Evolutionary conservation across 371 early-diverging fungal genomes (phyloP).

Genomic region (Entomophthora muscae): DNA sequence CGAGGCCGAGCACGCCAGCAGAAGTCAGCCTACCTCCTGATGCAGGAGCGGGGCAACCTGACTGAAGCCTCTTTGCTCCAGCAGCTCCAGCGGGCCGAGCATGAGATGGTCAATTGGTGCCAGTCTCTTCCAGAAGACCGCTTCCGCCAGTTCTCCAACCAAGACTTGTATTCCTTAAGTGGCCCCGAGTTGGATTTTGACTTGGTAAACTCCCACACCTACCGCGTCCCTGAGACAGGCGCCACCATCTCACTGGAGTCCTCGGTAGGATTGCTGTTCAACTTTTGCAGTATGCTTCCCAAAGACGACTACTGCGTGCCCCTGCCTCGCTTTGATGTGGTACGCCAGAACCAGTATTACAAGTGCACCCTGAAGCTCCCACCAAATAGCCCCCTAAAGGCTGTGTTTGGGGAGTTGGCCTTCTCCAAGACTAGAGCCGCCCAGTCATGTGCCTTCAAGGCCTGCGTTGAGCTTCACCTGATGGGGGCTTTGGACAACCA

Average conservation of each 20-base stretch:
- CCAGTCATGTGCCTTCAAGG: slow-evolving; percentile 47
- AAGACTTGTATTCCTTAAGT: slow-evolving; percentile 14
- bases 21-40: slow-evolving; percentile 52
- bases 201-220: slow-evolving; percentile 13
- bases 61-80: slow-evolving; percentile 19
- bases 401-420: slow-evolving; percentile 30
- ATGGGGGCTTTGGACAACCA: slow-evolving; percentile 53
- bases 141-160: slow-evolving; percentile 10
- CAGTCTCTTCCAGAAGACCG: slow-evolving; percentile 24
- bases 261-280: slow-evolving; percentile 33
- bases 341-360: slow-evolving; percentile 15
- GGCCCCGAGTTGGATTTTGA: slow-evolving; percentile 15
- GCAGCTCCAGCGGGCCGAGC: slow-evolving; percentile 26
- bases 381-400: slow-evolving; percentile 37
- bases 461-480: slow-evolving; percentile 40
- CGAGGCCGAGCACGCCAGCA: slow-evolving; percentile 78
- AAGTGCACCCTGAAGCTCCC: slow-evolving; percentile 38
- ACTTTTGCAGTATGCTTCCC: slow-evolving; percentile 43
- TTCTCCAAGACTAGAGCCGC: slow-evolving; percentile 46
- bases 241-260: slow-evolving; percentile 45
- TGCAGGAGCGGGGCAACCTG: slow-evolving; percentile 35
- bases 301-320: slow-evolving; percentile 29
- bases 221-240: slow-evolving; percentile 30
- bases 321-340: slow-evolving; percentile 26
- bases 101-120: slow-evolving; percentile 30